Conservation (phyloP, 2,329 filamentous ascomycete genomes). For the Fusarium setosum region DNA sequence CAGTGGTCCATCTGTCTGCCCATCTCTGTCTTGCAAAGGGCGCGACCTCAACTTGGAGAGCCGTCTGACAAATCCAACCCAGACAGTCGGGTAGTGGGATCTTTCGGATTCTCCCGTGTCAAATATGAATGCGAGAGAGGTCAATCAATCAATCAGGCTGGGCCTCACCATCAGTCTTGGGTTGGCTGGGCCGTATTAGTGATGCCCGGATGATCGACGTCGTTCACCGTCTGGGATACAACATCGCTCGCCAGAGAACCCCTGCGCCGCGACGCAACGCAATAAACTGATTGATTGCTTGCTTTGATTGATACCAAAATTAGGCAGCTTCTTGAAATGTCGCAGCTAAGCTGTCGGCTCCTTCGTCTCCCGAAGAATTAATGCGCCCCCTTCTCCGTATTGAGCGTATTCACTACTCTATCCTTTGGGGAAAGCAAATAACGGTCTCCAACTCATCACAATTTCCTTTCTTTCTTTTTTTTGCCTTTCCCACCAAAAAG, state of each 20-base stretch:
- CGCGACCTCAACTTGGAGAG: conserved; percentile 20
- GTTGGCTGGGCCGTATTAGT: too few relatives aligned
- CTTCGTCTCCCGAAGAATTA: too few relatives aligned
- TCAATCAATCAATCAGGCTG: neutral
- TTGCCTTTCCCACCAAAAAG: neutral
- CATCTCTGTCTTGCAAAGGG: conserved; percentile 30
- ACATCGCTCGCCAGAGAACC: too few relatives aligned
- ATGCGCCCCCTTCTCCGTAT: too few relatives aligned
- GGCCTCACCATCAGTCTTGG: too few relatives aligned
- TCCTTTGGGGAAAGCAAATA: too few relatives aligned
- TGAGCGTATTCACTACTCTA: conserved; percentile 1
- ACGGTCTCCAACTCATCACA: neutral
- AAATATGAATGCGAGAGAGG: conserved; percentile 16
- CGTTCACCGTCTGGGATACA: neutral
- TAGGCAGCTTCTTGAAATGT: conserved; percentile 29
- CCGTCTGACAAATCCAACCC: conserved; percentile 15
- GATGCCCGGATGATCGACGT: neutral
- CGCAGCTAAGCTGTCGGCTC: neutral
- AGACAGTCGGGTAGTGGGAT: conserved; percentile 13
- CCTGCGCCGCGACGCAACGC: too few relatives aligned
- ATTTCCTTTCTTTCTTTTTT: conserved; percentile 7
- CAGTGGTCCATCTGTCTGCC: conserved; percentile 4
- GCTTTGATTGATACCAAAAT: conserved; percentile 30
- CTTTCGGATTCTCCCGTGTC: conserved; percentile 15
- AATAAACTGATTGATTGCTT: too few relatives aligned